A percentile compares a stretch with the other conserved stretches of the same genome.
These are phyloP conservation scores for Solanum okadae DNA, from an alignment of 257 asterid species.

Conservation along the genomic window DNA sequence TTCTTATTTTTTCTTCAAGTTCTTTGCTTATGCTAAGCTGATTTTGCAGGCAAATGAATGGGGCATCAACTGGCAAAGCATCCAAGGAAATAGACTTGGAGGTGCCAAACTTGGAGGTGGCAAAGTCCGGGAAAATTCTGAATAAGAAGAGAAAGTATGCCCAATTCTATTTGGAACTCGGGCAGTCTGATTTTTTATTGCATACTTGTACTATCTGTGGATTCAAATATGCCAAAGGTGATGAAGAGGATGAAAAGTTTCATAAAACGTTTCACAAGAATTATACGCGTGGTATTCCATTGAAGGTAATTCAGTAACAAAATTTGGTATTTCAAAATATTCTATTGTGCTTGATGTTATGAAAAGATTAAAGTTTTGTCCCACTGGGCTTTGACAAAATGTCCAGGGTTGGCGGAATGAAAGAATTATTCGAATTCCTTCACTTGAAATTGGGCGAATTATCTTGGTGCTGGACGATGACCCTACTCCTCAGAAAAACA, in stretches of 20 bases:
- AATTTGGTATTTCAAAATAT: neutral
- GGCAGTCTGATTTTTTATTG: conserved; percentile 67
- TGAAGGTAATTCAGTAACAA: conserved; percentile 35
- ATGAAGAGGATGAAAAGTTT: conserved; percentile 55
- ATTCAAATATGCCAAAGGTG: conserved; percentile 62
- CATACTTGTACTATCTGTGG: conserved; percentile 53
- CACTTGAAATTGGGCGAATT: conserved; percentile 40
- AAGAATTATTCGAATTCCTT: conserved; percentile 27
- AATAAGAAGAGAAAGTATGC: conserved; percentile 69
- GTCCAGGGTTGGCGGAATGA: conserved; percentile 72
- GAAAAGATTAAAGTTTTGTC: neutral
- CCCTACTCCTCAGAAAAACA: conserved; percentile 46
- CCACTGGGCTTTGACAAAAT: neutral
- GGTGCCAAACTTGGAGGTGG: neutral
- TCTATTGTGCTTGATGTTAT: neutral
- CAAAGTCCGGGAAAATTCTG: conserved; percentile 27
- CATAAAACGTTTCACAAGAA: conserved; percentile 74
- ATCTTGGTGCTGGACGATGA: conserved; percentile 65
- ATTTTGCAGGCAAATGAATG: conserved; percentile 10
- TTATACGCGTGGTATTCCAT: conserved; percentile 62
- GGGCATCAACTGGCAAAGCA: conserved; percentile 10
- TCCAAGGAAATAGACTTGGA: conserved; percentile 6
- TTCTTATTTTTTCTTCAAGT: neutral
- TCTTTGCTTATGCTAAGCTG: neutral
- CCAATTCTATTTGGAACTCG: conserved; percentile 61